Evolutionary conservation across 2,329 filamentous ascomycete species (phyloP).

Genomic region (Cucurbitaria berberidis): DNA sequence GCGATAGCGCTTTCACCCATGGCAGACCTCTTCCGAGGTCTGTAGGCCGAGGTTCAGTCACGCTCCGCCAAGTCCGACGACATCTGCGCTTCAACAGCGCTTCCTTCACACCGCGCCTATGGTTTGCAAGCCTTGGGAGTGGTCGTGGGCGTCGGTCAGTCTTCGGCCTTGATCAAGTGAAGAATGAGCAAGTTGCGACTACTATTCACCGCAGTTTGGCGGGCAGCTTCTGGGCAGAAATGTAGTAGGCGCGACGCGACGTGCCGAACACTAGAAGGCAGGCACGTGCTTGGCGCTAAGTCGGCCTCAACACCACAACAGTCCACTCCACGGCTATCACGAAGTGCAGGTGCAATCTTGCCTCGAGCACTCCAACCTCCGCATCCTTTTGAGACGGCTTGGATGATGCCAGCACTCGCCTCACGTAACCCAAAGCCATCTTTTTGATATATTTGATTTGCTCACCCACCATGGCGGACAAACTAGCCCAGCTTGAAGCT

Average conservation of each 20-base stretch:
- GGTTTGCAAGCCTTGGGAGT: background rate
- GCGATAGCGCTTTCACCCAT: slow-evolving; percentile 33
- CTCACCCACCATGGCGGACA: slow-evolving; percentile 36
- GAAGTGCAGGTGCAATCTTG: slow-evolving; percentile 3
- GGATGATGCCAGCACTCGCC: slow-evolving; percentile 4
- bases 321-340: no score
- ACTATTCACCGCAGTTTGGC: background rate
- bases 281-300: slow-evolving; percentile 28
- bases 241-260: slow-evolving; percentile 3
- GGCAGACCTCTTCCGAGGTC: slow-evolving; percentile 46
- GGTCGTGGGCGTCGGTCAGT: background rate
- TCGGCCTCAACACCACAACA: slow-evolving; percentile 28
- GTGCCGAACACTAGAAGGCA: no score
- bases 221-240: background rate
- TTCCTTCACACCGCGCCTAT: background rate
- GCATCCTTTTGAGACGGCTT: slow-evolving; percentile 6
- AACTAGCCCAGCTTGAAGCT: slow-evolving; percentile 29
- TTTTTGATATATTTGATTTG: background rate
- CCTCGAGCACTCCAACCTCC: slow-evolving; percentile 5
- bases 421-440: background rate
- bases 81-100: background rate
- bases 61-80: slow-evolving; percentile 13
- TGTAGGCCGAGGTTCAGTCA: slow-evolving; percentile 40
- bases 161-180: background rate
- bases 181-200: background rate